Percentiles rank a stretch among this genome's conserved stretches.
These are phyloP conservation scores for Camellia oleifera DNA, from an alignment of 179 eudicot genomes.

Conservation along the genomic window DNA sequence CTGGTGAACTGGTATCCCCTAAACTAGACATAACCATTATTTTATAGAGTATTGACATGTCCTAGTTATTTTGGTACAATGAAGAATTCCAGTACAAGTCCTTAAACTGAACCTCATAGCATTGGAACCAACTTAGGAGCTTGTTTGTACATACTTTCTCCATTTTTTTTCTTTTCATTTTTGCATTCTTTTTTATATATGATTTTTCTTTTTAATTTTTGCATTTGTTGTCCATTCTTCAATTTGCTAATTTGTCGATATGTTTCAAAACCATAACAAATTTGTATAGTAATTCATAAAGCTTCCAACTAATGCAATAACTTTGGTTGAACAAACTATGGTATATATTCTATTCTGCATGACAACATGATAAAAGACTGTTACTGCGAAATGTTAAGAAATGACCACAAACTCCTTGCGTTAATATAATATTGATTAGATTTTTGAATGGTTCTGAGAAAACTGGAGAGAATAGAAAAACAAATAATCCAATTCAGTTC, in stretches of 20 bases:
- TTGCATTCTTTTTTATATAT: background rate
- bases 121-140: background rate
- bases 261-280: background rate
- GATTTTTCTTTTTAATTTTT: background rate
- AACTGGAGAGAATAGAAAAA: background rate
- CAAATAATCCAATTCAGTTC: background rate
- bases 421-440: background rate
- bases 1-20: conserved; percentile 83
- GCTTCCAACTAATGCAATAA: background rate
- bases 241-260: background rate
- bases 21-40: background rate
- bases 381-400: background rate
- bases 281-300: background rate
- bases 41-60: background rate
- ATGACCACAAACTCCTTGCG: background rate
- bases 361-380: background rate
- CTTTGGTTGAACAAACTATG: background rate
- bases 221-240: background rate
- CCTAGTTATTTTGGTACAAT: background rate
- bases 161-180: background rate
- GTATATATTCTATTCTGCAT: background rate
- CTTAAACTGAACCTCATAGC: background rate
- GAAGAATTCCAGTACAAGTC: background rate
- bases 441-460: background rate
- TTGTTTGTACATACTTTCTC: background rate